A percentile compares a stretch with the other conserved stretches of the same genome.
These are phyloP conservation scores for Pseudozyma thailandica DNA, from an alignment of 1,284 basidiomycete species.

Conservation along the genomic window DNA sequence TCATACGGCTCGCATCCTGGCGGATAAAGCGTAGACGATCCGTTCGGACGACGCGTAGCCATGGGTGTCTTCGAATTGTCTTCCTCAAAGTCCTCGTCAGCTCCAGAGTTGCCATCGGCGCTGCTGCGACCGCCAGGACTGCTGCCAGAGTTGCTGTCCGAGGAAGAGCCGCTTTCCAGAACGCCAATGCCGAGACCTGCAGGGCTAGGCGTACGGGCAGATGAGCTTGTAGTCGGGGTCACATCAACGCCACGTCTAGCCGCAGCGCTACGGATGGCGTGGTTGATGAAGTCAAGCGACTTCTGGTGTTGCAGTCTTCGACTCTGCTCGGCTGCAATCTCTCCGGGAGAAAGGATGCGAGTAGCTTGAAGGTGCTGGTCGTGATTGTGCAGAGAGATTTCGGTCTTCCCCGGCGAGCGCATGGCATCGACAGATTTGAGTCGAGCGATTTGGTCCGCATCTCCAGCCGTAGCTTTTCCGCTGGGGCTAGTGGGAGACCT, in stretches of 20 bases:
- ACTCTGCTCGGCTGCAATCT: slow-evolving; percentile 21
- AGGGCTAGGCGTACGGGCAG: slow-evolving; percentile 32
- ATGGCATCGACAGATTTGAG: slow-evolving; percentile 61
- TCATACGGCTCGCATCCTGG: slow-evolving; percentile 41
- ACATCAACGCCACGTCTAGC: slow-evolving; percentile 53
- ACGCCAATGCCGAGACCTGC: slow-evolving; percentile 61
- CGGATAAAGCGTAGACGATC: slow-evolving; percentile 13
- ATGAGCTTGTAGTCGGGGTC: slow-evolving; percentile 19
- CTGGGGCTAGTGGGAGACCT: slow-evolving; percentile 11
- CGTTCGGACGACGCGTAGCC: slow-evolving; percentile 2
- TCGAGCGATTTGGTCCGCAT: slow-evolving; percentile 48
- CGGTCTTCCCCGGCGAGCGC: slow-evolving; percentile 53
- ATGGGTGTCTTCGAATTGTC: slow-evolving; percentile 31
- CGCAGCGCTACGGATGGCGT: slow-evolving; percentile 67
- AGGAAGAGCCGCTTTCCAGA: slow-evolving; percentile 15
- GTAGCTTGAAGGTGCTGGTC: slow-evolving; percentile 30
- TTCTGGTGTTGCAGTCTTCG: slow-evolving; percentile 62
- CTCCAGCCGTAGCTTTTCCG: slow-evolving; percentile 3
- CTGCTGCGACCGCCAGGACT: slow-evolving; percentile 33
- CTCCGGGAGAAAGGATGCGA: slow-evolving; percentile 22
- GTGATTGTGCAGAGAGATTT: slow-evolving; percentile 41
- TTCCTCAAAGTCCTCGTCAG: slow-evolving; percentile 25
- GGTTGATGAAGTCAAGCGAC: slow-evolving; percentile 68
- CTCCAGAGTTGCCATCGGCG: slow-evolving; percentile 20
- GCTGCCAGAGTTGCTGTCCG: slow-evolving; percentile 4